Evolutionary conservation across 1,284 basidiomycete species (phyloP), one percentile per base, ranked within the genome.

Genomic region (Papiliotrema fonsecae): DNA sequence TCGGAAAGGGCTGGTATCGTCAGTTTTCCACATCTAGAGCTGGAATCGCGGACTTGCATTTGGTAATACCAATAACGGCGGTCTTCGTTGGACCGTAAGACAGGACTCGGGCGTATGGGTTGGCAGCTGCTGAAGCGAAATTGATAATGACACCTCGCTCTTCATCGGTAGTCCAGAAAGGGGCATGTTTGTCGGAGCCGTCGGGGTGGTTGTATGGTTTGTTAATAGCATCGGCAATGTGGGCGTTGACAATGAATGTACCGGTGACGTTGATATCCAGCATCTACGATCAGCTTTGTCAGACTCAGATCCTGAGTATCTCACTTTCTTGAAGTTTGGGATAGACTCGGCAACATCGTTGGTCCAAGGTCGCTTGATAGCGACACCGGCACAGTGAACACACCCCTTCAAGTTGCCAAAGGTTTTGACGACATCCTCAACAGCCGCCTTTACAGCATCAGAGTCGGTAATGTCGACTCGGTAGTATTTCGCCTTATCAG

Each of bases 81-180:
- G 61, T 64, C 53, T 71, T 71, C 16, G 63, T 65, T 2, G 69
- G 69, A 1, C 65, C 65, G 38, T 71, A 71, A 1, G 55, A 55
- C 25, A 71, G 53, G n/a, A 59, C 57, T 27, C 69, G 60, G 14
- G 67, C 65, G 42, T 68, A 65, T 1, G 60, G 59, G 42, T 60
- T 57, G 13, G 63, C 57, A 14, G 62, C 69, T 3, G 67, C 69
- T n/a, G 58, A 62, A 18, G 67, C 66, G 49, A 69, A 65, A 60
- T 71, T 71, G 61, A 71, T 54, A 42, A 71, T 71, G 44, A 70
- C 57, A 26, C 67, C 69, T 14, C 67, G 55, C 53, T 70, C 69
- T 44, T 70, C 67, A 42, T 66, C 57, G 25, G 56, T 54, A 0
- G 60, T 61, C 55, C 58, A 65, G 56, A 65, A 65, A 3, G 58